Base-by-base conservation (phyloP, 2,329 filamentous ascomycete species). In the Penicillium sp. region DNA sequence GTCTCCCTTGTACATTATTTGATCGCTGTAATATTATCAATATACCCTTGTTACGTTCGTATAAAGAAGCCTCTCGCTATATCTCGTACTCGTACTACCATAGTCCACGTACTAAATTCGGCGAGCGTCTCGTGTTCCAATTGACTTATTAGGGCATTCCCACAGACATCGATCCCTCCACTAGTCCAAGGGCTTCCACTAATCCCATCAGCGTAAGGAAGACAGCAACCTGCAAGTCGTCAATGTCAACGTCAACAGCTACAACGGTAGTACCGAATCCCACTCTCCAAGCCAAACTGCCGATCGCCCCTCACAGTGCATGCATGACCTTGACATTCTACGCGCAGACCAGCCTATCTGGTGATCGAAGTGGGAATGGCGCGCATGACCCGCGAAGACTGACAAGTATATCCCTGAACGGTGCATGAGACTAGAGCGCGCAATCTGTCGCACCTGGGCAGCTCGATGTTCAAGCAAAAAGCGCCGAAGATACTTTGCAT, bases 1-100 rank as follows among this genome's bases (percentile, higher is more conserved):
- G 47, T 46, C 47, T 53, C 46, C 22, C 38, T 44, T 43, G 47
- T 48, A 50, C 25, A 41, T 33, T 50, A 47, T 41, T 50, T 37
- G 16, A 50, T 33, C 14, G 19, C 34, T 46, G 35, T 22, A 22
- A 22, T 22, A 22, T 5, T 35, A 49, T 40, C 48, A 36, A 47
- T 50, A 50, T 50, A 50, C 48, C 43, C 43, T 42, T 39, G 25
- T 47, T 36, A 5, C 36, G 36, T 46, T 13, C 40, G 30, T 35
- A 19, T 50, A 19, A 38, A 13, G 13, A n/a, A 34, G 29, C 16
- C 13, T 7, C 28, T 49, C 14, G 10, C n/a, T 33, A 2, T 2
- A 2, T 29, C 2, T 14, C n/a, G 19, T 33, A 31, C n/a, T 27
- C n/a, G 5, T 22, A 22, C 19, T 22, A 22, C 5, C 19, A 22